phyloP scores from a whole-genome alignment of 1,284 basidiomycete species.

The Cryptococcus wingfieldii region DNA sequence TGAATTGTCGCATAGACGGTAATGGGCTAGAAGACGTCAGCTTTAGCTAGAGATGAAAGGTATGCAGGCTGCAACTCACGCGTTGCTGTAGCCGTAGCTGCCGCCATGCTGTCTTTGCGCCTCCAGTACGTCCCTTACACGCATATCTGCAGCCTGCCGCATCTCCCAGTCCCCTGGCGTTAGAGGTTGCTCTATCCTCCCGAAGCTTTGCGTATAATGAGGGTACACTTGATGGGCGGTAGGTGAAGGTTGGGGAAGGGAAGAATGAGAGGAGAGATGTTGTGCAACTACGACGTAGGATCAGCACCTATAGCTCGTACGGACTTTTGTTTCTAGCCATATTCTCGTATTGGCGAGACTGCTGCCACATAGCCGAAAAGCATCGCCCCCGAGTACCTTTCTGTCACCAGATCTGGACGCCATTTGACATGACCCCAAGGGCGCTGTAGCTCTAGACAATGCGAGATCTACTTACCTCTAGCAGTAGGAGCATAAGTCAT shows the following conservation, averaged over 20 bases:
- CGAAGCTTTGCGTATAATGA: constrained; percentile 30
- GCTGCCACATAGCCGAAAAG: too few relatives aligned
- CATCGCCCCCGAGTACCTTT: too few relatives aligned
- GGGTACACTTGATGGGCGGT: constrained; percentile 30
- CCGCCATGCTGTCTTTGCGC: neutral
- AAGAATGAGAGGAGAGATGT: constrained; percentile 45
- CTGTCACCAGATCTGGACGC: too few relatives aligned
- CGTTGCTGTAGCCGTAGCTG: constrained; percentile 7
- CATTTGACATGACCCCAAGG: neutral
- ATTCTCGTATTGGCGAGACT: too few relatives aligned
- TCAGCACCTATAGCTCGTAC: neutral
- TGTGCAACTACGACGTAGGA: constrained; percentile 33
- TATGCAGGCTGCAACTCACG: constrained; percentile 1
- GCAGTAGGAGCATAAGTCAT: constrained; percentile 45
- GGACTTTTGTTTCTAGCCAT: too few relatives aligned
- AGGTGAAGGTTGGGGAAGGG: constrained; percentile 27
- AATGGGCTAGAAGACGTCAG: neutral
- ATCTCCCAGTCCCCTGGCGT: constrained; percentile 28
- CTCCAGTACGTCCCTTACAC: constrained; percentile 17
- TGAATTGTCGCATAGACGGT: too few relatives aligned
- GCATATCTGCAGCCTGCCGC: constrained; percentile 20
- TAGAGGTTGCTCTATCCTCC: constrained; percentile 27
- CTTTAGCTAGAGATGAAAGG: too few relatives aligned
- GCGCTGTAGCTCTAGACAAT: neutral
- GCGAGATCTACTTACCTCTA: constrained; percentile 31